Base-by-base conservation (phyloP, 1,139 yeast species). In the Geotrichum candidum region DNA sequence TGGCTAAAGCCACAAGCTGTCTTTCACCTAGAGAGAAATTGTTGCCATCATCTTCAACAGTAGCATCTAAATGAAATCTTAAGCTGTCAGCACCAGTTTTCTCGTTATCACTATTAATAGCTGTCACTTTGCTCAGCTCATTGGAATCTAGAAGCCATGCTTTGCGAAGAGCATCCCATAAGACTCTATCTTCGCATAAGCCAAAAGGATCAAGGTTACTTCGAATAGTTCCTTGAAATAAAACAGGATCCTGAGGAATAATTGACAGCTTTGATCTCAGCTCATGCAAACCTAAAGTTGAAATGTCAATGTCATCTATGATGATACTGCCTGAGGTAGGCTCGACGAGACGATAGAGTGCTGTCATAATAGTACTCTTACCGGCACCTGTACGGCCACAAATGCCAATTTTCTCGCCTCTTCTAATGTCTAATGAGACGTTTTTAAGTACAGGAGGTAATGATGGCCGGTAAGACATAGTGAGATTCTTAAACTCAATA, bases 361-460 rank as follows among this genome's bases (percentile, higher is more conserved):
- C 87, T 27, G 83, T 79, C 81, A 86, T 84, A 54, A 87, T 83
- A 1, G 90, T 83, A 25, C 88, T 82, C 72, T 87, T 87, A 55
- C 92, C 92, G 10, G 92, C 91, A 63, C 94, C 94, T 0, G 92
- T 87, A 68, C 92, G 81, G 29, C 94, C 94, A 74, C 90, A 85
- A 63, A 87, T 84, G 55, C 92, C 94, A 64, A 87, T 79, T 70
- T 85, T 86, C 70, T 85, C 85, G 22, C 83, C 81, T 0, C 84
- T 80, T n/a, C 77, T 72, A 35, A 87, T 69, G 6, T 68, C 62
- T 38, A 86, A 70, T 38, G 68, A 73, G 57, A 90, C 72, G 62
- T 82, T 74, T 65, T 85, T 85, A 70, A 91, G 76, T 3, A 88
- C 96, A 38, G 82, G 76, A 0, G 97, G 96, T 61, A 90, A 77